Evolutionary conservation across 2,329 filamentous ascomycete species (phyloP).

Genomic region (Epichloe glyceriae): DNA sequence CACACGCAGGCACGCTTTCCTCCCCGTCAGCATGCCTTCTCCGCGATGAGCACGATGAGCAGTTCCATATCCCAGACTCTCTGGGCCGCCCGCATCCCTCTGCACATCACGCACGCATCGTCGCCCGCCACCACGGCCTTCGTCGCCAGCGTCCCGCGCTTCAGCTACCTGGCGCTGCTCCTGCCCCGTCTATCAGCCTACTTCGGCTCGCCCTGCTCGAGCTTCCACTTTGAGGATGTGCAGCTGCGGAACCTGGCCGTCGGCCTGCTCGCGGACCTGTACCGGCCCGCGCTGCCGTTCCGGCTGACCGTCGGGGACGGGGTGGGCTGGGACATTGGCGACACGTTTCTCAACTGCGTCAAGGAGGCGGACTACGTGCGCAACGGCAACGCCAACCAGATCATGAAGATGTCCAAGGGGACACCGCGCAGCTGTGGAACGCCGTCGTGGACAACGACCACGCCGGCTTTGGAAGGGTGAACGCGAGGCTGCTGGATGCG

Average conservation of each 20-base stretch:
- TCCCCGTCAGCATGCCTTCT: constrained; percentile 2
- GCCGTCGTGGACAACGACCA: constrained; percentile 70
- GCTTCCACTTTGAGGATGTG: constrained; percentile 44
- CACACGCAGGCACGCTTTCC: neutral
- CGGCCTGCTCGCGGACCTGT: constrained; percentile 43
- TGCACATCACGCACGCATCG: constrained; percentile 39
- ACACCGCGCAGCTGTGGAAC: constrained; percentile 73
- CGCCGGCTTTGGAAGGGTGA: constrained; percentile 57
- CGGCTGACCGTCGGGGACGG: constrained; percentile 40
- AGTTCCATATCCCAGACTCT: constrained; percentile 31
- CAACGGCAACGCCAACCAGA: constrained; percentile 76
- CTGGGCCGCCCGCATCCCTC: constrained; percentile 41
- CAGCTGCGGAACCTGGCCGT: constrained; percentile 40
- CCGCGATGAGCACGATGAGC: neutral
- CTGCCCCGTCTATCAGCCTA: constrained; percentile 40
- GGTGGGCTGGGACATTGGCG: constrained; percentile 44
- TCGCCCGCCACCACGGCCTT: constrained; percentile 24
- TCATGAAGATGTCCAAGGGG: constrained; percentile 77
- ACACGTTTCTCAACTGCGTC: constrained; percentile 51
- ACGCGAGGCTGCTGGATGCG: constrained; percentile 63
- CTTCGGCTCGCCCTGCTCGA: constrained; percentile 41
- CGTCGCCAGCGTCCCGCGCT: constrained; percentile 41
- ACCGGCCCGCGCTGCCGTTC: constrained; percentile 42
- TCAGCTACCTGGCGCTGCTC: constrained; percentile 46
- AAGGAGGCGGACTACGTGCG: constrained; percentile 76